Evolutionary conservation across 83 land plant species (phyloP).

Genomic region (Diphasiastrum complanatum): DNA sequence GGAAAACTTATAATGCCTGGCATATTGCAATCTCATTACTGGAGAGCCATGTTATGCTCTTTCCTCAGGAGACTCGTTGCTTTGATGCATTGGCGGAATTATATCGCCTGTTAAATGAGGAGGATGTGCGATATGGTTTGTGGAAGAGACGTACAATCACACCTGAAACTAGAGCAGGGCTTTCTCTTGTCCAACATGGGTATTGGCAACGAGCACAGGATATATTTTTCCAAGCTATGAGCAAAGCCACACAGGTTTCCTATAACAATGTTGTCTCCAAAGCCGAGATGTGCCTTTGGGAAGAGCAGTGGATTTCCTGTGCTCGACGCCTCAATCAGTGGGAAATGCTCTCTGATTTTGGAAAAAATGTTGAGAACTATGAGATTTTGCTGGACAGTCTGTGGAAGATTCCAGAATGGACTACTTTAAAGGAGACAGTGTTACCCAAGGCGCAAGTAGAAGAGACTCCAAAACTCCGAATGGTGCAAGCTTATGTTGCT

Average conservation of each 20-base stretch:
- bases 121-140: conserved; percentile 91
- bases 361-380: conserved; percentile 87
- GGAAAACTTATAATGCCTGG: conserved; percentile 99
- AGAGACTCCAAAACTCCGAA: conserved; percentile 75
- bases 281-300: conserved; percentile 99
- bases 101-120: conserved; percentile 89
- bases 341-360: conserved; percentile 89
- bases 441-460: conserved; percentile 92
- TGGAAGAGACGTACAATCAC: conserved; percentile 90
- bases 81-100: conserved; percentile 96
- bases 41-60: conserved; percentile 96
- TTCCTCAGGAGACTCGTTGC: conserved; percentile 79
- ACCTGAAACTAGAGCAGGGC: conserved; percentile 89
- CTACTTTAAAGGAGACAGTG: conserved; percentile 75
- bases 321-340: conserved; percentile 91
- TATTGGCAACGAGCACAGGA: conserved; percentile 96
- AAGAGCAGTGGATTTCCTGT: conserved; percentile 96
- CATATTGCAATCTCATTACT: conserved; percentile 81
- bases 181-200: conserved; percentile 96
- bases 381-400: conserved; percentile 78
- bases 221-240: conserved; percentile 90
- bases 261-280: conserved; percentile 82
- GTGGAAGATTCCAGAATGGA: conserved; percentile 92
- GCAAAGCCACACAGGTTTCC: conserved; percentile 95
- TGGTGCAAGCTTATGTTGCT: conserved; percentile 78